Percentiles rank a stretch among this genome's conserved stretches.
Evolutionary conservation across 75 land plant genomes (phyloP).

Genomic region (Ceratopteris richardii): DNA sequence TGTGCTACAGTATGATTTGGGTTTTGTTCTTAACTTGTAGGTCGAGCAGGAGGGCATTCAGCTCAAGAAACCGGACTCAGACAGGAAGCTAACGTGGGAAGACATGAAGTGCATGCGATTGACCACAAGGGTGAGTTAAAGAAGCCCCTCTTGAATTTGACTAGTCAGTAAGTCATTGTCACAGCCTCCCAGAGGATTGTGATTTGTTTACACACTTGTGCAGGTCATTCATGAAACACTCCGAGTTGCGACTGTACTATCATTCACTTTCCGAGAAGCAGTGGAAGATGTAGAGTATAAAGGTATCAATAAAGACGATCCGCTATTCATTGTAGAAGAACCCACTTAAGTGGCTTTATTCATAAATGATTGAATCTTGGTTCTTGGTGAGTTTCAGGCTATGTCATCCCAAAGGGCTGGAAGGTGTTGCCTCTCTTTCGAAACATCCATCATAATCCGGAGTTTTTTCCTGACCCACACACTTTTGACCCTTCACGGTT

Average conservation of each 20-base stretch:
- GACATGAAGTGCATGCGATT: constrained; percentile 70
- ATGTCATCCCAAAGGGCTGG: constrained; percentile 92
- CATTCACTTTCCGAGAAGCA: constrained; percentile 46
- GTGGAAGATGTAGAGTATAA: constrained; percentile 37
- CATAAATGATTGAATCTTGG: no score
- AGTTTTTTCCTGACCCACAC: constrained; percentile 55
- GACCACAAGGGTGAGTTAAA: constrained; percentile 50
- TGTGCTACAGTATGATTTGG: no score
- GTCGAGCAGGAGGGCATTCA: constrained; percentile 24
- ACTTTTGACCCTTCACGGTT: constrained; percentile 87
- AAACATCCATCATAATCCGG: constrained; percentile 80
- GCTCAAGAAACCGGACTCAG: not conserved
- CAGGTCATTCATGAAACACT: constrained; percentile 44
- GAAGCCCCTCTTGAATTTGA: not conserved
- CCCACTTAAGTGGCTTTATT: no score
- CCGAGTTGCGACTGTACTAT: constrained; percentile 24
- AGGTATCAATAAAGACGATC: constrained; percentile 21
- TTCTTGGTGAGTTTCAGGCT: constrained; percentile 39
- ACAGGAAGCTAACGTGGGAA: constrained; percentile 43
- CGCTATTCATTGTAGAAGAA: no score
- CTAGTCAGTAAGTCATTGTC: no score
- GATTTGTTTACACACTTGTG: no score
- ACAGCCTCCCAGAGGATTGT: no score
- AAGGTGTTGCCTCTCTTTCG: constrained; percentile 83
- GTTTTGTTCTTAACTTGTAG: constrained; percentile 6